Base-by-base conservation (phyloP, 306 rosid genomes). In the Hippophae gyantsensis region DNA sequence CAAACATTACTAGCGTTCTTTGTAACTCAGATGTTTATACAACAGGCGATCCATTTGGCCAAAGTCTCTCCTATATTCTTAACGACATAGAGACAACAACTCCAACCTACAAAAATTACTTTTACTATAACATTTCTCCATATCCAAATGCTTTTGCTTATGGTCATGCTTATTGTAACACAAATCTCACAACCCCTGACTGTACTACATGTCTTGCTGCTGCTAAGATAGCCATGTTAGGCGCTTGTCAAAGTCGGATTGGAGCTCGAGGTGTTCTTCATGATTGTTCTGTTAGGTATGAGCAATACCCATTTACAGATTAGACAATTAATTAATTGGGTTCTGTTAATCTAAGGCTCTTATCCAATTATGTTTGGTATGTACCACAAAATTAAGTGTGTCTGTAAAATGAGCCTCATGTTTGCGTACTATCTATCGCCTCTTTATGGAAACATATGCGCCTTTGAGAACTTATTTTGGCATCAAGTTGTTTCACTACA, bases 251-350 rank as follows among this genome's bases (percentile, higher is more conserved):
- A 57, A 69, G 50, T 13, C 67, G 71, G 48, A 89, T 79, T 13
- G 89, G 92, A n/a, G 84, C 82, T 57, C 89, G 86, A 48, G 79
- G 77, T 0, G 61, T 74, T 70, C 82, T 81, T 49, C 70, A 32
- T 74, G 92, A 82, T 67, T 83, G 92, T 67, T 25, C 71, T 9
- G 69, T 83, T 54, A 79, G 92, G 87, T 83, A 86, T 13, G 92
- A 89, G 74, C 92, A 83, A 66, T 86, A 83, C 81, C 87, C 95
- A 13, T 83, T 89, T 74, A 76, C 78, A 13, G 72, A 85, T 57
- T 50, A 11, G 43, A 25, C 18, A 44, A 18, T 27, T 13, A 26
- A 42, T n/a, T 10, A 23, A 60, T 56, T 5, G 49, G 8, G 13
- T 57, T 58, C 47, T 48, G 10, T 41, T 25, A 27, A 40, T 40